phyloP scores from a whole-genome alignment of 2,329 filamentous ascomycete species.

The Chrysoporthe cubensis region DNA sequence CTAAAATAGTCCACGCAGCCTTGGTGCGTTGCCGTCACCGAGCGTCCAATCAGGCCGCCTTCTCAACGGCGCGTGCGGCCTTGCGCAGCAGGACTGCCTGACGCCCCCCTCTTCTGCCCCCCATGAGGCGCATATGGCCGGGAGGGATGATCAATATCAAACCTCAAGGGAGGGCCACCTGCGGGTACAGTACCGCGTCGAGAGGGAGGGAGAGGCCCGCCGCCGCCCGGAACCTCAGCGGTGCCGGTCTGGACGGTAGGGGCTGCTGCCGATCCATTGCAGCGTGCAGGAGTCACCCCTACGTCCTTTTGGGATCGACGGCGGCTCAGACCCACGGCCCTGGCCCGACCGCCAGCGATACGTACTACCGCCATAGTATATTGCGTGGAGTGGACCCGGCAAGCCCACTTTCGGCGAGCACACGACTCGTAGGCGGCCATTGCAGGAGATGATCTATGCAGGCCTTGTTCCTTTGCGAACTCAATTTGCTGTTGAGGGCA shows the following conservation, averaged over 20 bases:
- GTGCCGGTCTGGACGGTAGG: constrained; percentile 23
- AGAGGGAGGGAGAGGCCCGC: background rate
- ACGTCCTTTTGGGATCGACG: constrained; percentile 14
- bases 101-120: background rate
- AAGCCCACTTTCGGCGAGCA: constrained; percentile 18
- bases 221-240: background rate
- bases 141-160: background rate
- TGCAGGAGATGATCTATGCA: constrained; percentile 2
- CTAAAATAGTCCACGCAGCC: constrained; percentile 10
- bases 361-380: constrained; percentile 7
- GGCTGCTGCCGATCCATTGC: constrained; percentile 19
- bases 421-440: constrained; percentile 22
- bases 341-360: constrained; percentile 22
- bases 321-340: constrained; percentile 23
- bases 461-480: background rate
- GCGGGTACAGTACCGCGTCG: background rate
- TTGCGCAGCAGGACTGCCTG: background rate
- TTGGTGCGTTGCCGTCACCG: background rate
- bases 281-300: background rate
- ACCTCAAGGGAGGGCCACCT: background rate
- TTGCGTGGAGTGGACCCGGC: constrained; percentile 12
- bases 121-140: background rate
- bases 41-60: constrained; percentile 2
- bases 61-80: background rate
- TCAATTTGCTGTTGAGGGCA: background rate